Base-by-base conservation (phyloP, 176 grass and related monocot species). In the Aegilops bicornis region DNA sequence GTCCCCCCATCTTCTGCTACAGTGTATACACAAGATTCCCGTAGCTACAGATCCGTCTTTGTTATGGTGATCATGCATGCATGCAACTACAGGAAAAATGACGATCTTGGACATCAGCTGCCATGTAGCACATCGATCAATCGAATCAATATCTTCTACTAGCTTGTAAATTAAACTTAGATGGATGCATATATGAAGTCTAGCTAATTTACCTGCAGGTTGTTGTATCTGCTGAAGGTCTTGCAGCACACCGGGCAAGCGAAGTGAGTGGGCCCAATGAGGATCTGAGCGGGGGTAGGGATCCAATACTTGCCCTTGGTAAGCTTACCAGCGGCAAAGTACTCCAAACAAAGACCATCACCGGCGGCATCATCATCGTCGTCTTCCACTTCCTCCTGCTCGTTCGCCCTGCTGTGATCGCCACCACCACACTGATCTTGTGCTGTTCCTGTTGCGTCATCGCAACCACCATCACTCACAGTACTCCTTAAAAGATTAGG, bases 181-280 rank as follows among this genome's bases (percentile, higher is more conserved):
- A 65, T 65, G 24, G 25, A 11, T 65, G 63, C 24, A 45, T 52
- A 52, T 52, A 52, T 8, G 37, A 43, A 37, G 48, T 9, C 37
- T 40, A 73, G 24, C 16, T 16, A 75, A 29, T 50, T 74, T 50
- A 93, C 92, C 92, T 93, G 89, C 75, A 93, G 81, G 75, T 93
- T 93, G 79, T 93, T 93, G 75, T 93, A 93, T 93, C 92, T 86
- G 64, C 87, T 93, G 79, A 93, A 93, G 31, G 86, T 93, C 83
- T 91, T 93, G 79, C 77, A 91, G 79, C 92, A 93, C 37, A 93
- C 92, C 17, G 86, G 86, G 74, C 92, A 93, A 66, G 76, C 50
- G 79, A 93, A 93, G 74, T 88, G 89, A 9, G 89, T 93, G 19
- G 92, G 92, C 13, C 92, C 92, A 40, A 93, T 91, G 30, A 93